A percentile compares a stretch with the other conserved stretches of the same genome.
Conservation (phyloP, 495 filamentous ascomycete genomes). For the Trichoderma reesei region DNA sequence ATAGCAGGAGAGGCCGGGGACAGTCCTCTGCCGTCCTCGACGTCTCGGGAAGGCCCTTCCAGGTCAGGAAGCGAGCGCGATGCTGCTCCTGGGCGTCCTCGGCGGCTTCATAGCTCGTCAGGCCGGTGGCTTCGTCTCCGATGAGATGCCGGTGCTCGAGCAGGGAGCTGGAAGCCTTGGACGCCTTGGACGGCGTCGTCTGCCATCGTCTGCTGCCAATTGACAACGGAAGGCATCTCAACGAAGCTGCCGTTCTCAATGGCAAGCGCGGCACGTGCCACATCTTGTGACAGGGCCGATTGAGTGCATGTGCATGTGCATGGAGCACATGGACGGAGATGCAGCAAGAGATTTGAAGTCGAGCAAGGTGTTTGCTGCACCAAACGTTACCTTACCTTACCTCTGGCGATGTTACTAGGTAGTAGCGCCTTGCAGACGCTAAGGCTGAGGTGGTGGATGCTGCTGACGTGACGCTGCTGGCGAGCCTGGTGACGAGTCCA, state of each 20-base stretch:
- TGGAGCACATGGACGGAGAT: no score
- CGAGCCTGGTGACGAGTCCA: background rate
- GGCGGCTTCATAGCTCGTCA: constrained; percentile 16
- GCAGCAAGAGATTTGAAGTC: no score
- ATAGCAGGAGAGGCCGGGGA: constrained; percentile 58
- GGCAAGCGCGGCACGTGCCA: background rate
- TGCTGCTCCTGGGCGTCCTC: constrained; percentile 31
- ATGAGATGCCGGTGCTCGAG: constrained; percentile 3
- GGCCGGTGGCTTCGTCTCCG: background rate
- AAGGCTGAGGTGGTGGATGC: background rate
- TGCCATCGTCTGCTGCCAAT: background rate
- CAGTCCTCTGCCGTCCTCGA: constrained; percentile 9
- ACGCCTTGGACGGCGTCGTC: background rate
- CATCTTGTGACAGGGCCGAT: background rate
- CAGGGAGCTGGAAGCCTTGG: background rate
- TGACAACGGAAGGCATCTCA: background rate
- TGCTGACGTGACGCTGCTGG: constrained; percentile 4
- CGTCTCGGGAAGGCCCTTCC: constrained; percentile 27
- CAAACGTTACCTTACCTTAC: background rate
- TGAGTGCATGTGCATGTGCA: background rate
- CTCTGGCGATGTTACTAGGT: no score
- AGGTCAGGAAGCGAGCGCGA: constrained; percentile 33
- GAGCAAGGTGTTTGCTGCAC: background rate
- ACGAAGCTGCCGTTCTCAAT: background rate
- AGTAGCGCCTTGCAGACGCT: background rate